Evolutionary conservation across 75 land plant species (phyloP), one percentile per base, ranked within the genome.

Genomic region (Cunninghamia lanceolata): DNA sequence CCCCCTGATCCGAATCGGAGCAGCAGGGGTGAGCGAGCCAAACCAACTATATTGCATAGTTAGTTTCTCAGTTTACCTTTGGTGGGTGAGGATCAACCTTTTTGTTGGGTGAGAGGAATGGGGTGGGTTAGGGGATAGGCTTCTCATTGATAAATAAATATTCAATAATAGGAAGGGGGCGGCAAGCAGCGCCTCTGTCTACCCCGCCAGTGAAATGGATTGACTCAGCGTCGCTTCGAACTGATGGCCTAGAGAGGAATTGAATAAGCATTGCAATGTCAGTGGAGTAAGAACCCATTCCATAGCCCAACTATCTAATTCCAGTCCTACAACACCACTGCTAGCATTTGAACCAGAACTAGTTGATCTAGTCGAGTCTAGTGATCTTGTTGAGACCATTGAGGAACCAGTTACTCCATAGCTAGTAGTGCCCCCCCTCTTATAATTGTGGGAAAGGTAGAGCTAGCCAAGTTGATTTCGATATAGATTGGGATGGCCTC

Each of bases 261-360:
- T 56, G 63, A 56, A 56, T 5, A 19, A 56, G 63, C 63, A 56
- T 56, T 2, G 63, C 77, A 0, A 32, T 10, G 38, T 74, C 16
- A 74, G 76, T 74, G 32, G 76, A 74, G 76, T 74, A 74, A 74
- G 39, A 74, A 21, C 39, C 76, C 76, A 74, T 74, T 74, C 39
- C 39, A 74, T 74, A 74, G 9, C 39, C 76, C 32, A 30, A 30
- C 32, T 74, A 74, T 74, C 16, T 14, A 35, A 74, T 74, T 74
- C 76, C 39, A 74, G 16, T 74, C 76, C 39, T 15, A 4, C 11
- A 74, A 14, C 38, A 35, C 38, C 16, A 35, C 76, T 38, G 14
- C 34, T 30, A 11, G 38, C 39, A 74, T 74, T 74, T 74, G 76
- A 74, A 74, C 76, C 16, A 35, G 76, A 74, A 16, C 77, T 74